Evolutionary conservation across 1,284 basidiomycete species (phyloP), one percentile per base, ranked within the genome.

Genomic region (Ganoderma sinense): DNA sequence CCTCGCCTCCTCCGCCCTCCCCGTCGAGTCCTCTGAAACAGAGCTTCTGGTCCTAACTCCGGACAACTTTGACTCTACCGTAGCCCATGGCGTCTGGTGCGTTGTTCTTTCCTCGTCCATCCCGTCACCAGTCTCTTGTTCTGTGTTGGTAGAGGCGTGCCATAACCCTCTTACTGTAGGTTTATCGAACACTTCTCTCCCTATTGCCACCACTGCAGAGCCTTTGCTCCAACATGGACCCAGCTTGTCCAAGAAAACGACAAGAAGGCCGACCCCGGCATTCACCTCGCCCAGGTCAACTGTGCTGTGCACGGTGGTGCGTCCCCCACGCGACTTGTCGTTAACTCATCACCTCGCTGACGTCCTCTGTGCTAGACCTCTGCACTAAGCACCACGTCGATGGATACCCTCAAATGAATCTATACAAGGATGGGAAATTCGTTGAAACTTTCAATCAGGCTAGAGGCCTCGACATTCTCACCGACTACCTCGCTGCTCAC

Each of bases 211-310:
- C 94, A 96, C 77, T 97, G 95, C 80, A 86, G 85, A 53, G 75
- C 81, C 0, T 96, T 97, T 74, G 88, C 90, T 11, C 95, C 97
- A 0, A 96, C 91, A 41, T 99, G 97, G 96, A 84, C 88, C 45
- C 82, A 91, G 62, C 84, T 98, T 4, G 88, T 88, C 1, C 80
- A 83, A 36, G 87, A 92, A 45, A 89, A 89, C 67, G 84, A 88
- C 69, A 79, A 81, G 56, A 83, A 87, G 48, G 80, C 86, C 51
- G 80, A 87, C 75, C 86, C 91, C 0, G 85, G 85, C 11, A 89
- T 97, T 14, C 87, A 89, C 67, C 86, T 97, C 69, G 95, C 93
- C 0, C 96, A 96, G 78, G 91, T 98, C 56, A 91, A 97, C 80
- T 98, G 97, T 78, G 86, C 91, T 0, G 85, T 92, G 4, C 85